phyloP scores from a whole-genome alignment of 768 basidiomycete genomes.

The Candolleomyces eurysporus region DNA sequence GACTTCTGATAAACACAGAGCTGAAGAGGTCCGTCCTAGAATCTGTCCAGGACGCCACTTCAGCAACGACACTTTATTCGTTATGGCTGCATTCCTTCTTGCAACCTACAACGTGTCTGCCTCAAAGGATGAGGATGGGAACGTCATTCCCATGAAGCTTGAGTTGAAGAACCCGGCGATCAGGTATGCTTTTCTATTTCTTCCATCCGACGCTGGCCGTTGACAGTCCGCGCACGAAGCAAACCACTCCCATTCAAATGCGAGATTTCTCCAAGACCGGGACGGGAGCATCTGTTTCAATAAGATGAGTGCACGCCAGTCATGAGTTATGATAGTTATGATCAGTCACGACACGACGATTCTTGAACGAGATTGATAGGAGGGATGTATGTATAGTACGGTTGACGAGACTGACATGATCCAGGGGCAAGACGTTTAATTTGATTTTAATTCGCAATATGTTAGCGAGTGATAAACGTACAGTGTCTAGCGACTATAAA shows the following conservation, averaged over 20 bases:
- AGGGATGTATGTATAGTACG: too few relatives aligned
- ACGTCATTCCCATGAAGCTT: neutral
- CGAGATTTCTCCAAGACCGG: neutral
- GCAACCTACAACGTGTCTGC: slow-evolving; percentile 12
- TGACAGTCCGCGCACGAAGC: neutral
- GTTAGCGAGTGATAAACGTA: too few relatives aligned
- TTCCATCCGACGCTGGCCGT: neutral
- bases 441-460: too few relatives aligned
- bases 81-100: slow-evolving; percentile 16
- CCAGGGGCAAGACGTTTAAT: too few relatives aligned
- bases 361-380: too few relatives aligned
- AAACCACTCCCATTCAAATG: neutral
- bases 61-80: slow-evolving; percentile 38
- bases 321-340: too few relatives aligned
- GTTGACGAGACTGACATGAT: too few relatives aligned
- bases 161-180: neutral
- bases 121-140: slow-evolving; percentile 7
- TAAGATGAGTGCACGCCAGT: neutral
- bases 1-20: slow-evolving; percentile 6
- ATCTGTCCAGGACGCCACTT: slow-evolving; percentile 44
- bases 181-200: too few relatives aligned
- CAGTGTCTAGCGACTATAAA: too few relatives aligned
- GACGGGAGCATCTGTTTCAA: neutral
- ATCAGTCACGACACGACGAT: too few relatives aligned
- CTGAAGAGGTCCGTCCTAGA: neutral